These are phyloP conservation scores for Fusarium drepaniforme DNA, from an alignment of 2,329 filamentous ascomycete genomes.

Conservation along the genomic window DNA sequence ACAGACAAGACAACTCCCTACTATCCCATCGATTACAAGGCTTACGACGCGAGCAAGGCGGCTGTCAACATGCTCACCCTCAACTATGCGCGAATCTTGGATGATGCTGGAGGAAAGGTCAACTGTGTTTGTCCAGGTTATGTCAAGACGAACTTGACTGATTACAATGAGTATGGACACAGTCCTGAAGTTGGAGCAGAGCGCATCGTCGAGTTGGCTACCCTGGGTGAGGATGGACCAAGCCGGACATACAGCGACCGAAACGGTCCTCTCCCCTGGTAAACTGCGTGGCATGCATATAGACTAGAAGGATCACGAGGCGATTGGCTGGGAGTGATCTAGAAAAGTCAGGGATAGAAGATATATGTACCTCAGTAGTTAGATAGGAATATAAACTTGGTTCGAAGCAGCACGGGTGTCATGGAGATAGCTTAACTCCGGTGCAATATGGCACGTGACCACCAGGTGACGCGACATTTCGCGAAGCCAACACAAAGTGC, in stretches of 20 bases:
- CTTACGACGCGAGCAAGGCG: conserved; percentile 56
- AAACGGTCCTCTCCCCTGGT: conserved; percentile 40
- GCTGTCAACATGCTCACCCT: conserved; percentile 56
- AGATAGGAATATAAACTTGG: background rate
- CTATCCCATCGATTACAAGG: conserved; percentile 46
- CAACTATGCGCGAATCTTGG: conserved; percentile 49
- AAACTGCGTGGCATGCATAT: background rate
- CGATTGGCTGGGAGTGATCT: background rate
- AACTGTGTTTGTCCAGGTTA: conserved; percentile 54
- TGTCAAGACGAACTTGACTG: conserved; percentile 48
- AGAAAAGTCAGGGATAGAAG: background rate
- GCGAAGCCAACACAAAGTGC: background rate
- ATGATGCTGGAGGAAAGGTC: conserved; percentile 47
- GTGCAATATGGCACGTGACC: background rate
- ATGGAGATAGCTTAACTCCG: conserved; percentile 4
- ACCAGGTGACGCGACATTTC: background rate
- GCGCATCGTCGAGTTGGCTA: conserved; percentile 48
- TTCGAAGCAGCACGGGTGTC: background rate
- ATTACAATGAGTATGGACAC: conserved; percentile 18
- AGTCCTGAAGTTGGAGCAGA: conserved; percentile 45
- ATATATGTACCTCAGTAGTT: background rate
- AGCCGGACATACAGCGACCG: conserved; percentile 45
- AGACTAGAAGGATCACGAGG: background rate
- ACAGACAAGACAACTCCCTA: conserved; percentile 43
- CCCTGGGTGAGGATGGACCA: conserved; percentile 44